Evolutionary conservation across 371 early-diverging fungal species (phyloP), one percentile per base, ranked within the genome.

Genomic region (Synchytrium microbalum): DNA sequence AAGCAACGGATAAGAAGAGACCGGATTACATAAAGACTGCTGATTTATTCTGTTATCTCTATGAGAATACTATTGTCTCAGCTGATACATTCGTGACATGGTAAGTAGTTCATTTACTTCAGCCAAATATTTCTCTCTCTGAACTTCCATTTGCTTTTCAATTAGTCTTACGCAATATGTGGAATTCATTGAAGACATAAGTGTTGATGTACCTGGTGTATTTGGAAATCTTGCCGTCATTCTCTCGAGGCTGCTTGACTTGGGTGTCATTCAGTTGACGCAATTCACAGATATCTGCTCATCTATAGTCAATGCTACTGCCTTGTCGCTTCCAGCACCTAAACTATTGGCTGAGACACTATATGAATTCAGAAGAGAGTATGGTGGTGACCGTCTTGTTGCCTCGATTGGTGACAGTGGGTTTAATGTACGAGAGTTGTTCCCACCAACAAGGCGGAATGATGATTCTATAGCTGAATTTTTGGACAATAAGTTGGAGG

Each of bases 121-220:
- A 72, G 58, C 64, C 84, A 32, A 79, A 75, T 32, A 68, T 72
- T 29, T 32, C 59, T 38, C 79, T 72, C 32, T 72, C 77, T 38
- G 65, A n/a, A 33, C 60, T 32, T 65, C 58, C 19, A 25, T 61
- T 54, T 1, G 58, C 54, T 62, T 69, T 59, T 59, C 24, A 24
- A 53, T 69, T 32, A 91, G 86, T 5, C 79, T 91, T 55, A 72
- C 78, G 33, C 78, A 76, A 32, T 81, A 83, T 56, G 76, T 84
- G 68, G 87, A 84, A 68, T 65, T 71, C 59, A 76, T 90, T 60
- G 87, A 88, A 61, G 95, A 94, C 69, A 77, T 88, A 57, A 79
- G 84, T 19, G 81, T 85, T 55, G 95, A 94, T 79, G 86, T 87
- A 10, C 95, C 95, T 32, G 79, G 83, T 56, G 87, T 85, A 26